These are phyloP conservation scores for Dendrocalamus latiflorus DNA, from an alignment of 202 grass and related monocot species.

Conservation along the genomic window DNA sequence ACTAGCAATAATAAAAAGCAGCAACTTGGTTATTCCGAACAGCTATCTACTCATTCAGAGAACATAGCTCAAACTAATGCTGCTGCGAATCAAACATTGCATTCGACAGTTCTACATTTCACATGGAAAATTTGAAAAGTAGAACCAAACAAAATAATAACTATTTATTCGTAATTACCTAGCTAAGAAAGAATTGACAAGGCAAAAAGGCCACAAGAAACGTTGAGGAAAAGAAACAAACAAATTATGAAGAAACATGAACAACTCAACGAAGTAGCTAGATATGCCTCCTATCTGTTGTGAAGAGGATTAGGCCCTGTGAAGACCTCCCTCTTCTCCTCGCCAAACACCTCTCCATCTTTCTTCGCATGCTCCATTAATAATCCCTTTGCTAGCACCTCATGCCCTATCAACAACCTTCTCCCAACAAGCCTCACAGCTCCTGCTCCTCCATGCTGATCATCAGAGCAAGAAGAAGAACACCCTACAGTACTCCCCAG, in stretches of 20 bases:
- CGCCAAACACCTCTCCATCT: conserved; percentile 17
- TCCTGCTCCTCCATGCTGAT: no score
- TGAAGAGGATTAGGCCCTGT: conserved; percentile 57
- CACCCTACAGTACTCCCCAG: neutral
- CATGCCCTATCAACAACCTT: neutral
- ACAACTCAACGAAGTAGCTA: neutral
- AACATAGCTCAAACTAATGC: neutral
- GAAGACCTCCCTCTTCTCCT: conserved; percentile 51
- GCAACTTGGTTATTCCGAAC: no score
- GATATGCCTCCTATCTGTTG: conserved; percentile 32
- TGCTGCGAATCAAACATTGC: neutral
- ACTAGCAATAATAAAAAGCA: neutral
- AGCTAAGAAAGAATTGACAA: neutral
- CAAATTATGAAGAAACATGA: neutral
- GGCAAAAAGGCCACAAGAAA: neutral
- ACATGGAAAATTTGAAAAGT: neutral
- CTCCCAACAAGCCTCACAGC: no score
- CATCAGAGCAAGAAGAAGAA: neutral
- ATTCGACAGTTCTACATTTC: neutral
- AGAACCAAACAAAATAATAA: neutral
- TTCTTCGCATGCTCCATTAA: neutral
- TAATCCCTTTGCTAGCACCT: neutral
- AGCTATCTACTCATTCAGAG: neutral
- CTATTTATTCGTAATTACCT: neutral
- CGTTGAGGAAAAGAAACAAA: neutral